Conservation (phyloP, 139 green algal genomes). For the Chlorella ohadii region DNA sequence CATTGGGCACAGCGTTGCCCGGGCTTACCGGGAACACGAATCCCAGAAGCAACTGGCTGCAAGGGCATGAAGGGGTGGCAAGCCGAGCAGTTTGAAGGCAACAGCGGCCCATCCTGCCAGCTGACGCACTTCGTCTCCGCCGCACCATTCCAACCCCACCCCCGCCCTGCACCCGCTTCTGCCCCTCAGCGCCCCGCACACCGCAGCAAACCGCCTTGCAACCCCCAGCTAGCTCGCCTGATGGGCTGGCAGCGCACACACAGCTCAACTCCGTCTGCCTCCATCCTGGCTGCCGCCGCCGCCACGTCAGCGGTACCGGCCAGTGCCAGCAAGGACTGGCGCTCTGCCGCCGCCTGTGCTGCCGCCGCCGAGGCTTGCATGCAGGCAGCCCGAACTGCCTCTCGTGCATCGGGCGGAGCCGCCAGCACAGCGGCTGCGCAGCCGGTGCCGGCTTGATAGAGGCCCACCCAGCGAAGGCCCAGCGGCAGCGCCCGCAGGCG, state of each 20-base stretch:
- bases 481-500: not conserved
- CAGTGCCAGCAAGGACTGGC: not conserved
- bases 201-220: too few relatives aligned
- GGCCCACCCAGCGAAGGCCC: not conserved
- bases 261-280: not conserved
- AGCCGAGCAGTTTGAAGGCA: not conserved
- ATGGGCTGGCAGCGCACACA: not conserved
- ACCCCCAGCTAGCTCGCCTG: not conserved
- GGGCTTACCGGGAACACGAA: slow-evolving; percentile 8
- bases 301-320: too few relatives aligned
- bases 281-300: not conserved
- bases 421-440: not conserved
- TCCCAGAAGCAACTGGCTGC: slow-evolving; percentile 20
- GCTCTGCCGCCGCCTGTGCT: not conserved
- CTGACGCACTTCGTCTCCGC: too few relatives aligned
- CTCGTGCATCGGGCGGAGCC: not conserved
- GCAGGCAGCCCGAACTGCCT: not conserved
- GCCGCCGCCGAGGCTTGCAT: not conserved
- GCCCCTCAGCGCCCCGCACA: too few relatives aligned
- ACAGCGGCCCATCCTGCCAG: not conserved
- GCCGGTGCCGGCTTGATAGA: not conserved
- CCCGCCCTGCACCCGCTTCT: too few relatives aligned
- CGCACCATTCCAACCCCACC: too few relatives aligned
- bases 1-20: too few relatives aligned
- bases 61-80: not conserved